Evolutionary conservation across 2,329 filamentous ascomycete genomes (phyloP).

Genomic region (Aureobasidium namibiae): DNA sequence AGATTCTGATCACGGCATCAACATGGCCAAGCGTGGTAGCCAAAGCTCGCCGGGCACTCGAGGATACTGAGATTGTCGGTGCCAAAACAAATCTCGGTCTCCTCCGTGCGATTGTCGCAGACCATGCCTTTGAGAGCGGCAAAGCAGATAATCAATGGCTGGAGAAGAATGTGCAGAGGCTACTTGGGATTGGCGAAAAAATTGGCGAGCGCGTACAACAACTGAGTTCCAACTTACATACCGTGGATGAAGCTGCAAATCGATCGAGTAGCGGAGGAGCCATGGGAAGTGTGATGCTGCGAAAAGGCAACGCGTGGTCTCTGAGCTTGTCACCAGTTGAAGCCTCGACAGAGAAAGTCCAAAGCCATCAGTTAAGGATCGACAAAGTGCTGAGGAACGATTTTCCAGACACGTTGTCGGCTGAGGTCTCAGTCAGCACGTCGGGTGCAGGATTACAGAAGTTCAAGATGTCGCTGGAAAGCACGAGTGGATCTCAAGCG

Average conservation of each 20-base stretch:
- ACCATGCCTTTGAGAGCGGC: constrained; percentile 42
- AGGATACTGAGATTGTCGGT: constrained; percentile 48
- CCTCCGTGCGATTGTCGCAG: constrained; percentile 45
- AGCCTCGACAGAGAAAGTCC: constrained; percentile 1
- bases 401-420: constrained; percentile 48
- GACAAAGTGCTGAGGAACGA: constrained; percentile 50
- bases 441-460: constrained; percentile 23
- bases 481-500: constrained; percentile 34
- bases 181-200: constrained; percentile 24
- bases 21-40: constrained; percentile 44
- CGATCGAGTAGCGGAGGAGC: not conserved
- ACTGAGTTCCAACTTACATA: not conserved
- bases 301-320: constrained; percentile 53
- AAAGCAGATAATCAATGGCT: constrained; percentile 51
- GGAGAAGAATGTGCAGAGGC: constrained; percentile 37
- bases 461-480: constrained; percentile 33
- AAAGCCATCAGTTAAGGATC: constrained; percentile 45
- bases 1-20: constrained; percentile 49
- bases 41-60: constrained; percentile 48
- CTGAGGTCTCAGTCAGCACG: constrained; percentile 44
- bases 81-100: constrained; percentile 51
- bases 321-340: constrained; percentile 34
- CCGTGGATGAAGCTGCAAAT: not conserved
- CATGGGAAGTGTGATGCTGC: constrained; percentile 33
- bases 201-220: not conserved